These are phyloP conservation scores for Pythium monospermum DNA, from an alignment of 352 stramenopile genomes.

Conservation along the genomic window DNA sequence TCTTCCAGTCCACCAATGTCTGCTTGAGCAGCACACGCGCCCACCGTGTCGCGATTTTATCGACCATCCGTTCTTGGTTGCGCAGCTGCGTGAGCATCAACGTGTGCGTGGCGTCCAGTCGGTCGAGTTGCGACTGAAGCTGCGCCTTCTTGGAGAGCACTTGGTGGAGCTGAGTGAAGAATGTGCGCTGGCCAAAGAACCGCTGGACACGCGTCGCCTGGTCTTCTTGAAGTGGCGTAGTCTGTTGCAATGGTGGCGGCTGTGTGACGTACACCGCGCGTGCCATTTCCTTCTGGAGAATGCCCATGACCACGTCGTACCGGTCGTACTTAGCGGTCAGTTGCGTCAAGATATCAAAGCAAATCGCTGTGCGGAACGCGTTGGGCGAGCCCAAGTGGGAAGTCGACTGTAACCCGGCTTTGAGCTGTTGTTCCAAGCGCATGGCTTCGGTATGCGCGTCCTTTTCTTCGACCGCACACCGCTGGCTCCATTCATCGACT, in stretches of 20 bases:
- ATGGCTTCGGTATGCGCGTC: constrained; percentile 8
- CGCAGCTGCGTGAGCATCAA: constrained; percentile 57
- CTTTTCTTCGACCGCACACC: constrained; percentile 8
- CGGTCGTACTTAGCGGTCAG: constrained; percentile 41
- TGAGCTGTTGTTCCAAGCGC: constrained; percentile 44
- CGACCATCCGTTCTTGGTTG: constrained; percentile 60
- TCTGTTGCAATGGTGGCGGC: background rate
- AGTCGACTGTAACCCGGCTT: constrained; percentile 41
- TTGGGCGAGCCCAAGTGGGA: constrained; percentile 51
- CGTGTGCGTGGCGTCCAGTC: constrained; percentile 23
- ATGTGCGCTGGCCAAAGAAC: constrained; percentile 34
- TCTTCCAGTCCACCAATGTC: constrained; percentile 64
- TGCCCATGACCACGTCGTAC: constrained; percentile 36
- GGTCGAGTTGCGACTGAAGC: constrained; percentile 38
- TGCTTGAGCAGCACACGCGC: constrained; percentile 42
- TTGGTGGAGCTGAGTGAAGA: constrained; percentile 52
- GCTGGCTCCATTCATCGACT: constrained; percentile 12
- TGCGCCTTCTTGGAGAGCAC: constrained; percentile 30
- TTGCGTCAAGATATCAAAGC: constrained; percentile 43
- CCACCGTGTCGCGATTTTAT: constrained; percentile 51
- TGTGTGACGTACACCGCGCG: constrained; percentile 36
- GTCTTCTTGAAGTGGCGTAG: background rate
- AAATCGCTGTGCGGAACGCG: constrained; percentile 50
- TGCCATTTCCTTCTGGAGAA: constrained; percentile 33
- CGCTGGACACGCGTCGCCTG: constrained; percentile 14